Percentiles rank a stretch among this genome's conserved stretches.
phyloP scores from a whole-genome alignment of 2,329 filamentous ascomycete genomes.

The Blastomyces gilchristii region DNA sequence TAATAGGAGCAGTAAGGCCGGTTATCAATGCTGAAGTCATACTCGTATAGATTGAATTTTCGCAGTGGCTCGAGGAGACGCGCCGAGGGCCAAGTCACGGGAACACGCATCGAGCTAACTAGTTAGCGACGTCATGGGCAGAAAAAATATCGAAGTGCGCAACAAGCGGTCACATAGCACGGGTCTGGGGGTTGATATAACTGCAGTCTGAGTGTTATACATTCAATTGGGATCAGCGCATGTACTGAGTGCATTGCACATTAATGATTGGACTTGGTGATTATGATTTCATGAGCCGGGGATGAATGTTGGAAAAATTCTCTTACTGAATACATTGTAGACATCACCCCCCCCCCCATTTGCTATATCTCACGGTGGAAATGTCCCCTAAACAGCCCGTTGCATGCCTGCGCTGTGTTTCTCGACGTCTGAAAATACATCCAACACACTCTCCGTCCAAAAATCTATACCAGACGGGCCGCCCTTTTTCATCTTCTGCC shows the following conservation, averaged over 20 bases:
- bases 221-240: background rate
- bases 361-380: background rate
- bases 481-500: conserved; percentile 21
- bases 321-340: background rate
- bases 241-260: background rate
- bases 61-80: conserved; percentile 3
- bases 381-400: conserved; percentile 7
- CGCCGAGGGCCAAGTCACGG: conserved; percentile 7
- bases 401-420: conserved; percentile 9
- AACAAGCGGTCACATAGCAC: background rate
- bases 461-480: conserved; percentile 10
- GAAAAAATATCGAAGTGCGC: conserved; percentile 6
- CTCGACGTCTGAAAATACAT: background rate
- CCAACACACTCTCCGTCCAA: background rate
- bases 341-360: background rate
- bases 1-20: background rate
- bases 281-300: background rate
- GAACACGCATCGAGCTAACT: background rate
- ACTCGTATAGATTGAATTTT: background rate
- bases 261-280: background rate
- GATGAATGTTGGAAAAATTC: background rate
- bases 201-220: background rate
- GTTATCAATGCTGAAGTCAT: background rate
- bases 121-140: conserved; percentile 6
- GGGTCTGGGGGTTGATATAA: background rate